Evolutionary conservation across 1,284 basidiomycete genomes (phyloP).

Genomic region (Baeospora myosura): DNA sequence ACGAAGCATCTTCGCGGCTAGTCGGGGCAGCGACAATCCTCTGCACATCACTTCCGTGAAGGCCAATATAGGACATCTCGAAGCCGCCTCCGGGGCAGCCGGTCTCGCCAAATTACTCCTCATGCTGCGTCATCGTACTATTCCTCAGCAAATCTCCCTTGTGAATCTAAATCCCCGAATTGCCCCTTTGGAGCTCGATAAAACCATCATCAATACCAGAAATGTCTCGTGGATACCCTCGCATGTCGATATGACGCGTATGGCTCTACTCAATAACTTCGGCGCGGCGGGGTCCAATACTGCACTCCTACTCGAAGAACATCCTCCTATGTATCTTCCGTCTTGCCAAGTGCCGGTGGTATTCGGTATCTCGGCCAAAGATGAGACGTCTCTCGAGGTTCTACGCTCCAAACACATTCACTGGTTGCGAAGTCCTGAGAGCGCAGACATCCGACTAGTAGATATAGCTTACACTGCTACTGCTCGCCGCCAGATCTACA

Average conservation of each 20-base stretch:
- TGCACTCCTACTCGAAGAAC: constrained; percentile 54
- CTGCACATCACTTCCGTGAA: constrained; percentile 64
- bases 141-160: constrained; percentile 57
- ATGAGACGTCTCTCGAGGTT: constrained; percentile 33
- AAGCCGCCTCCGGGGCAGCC: constrained; percentile 67
- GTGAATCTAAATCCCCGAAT: constrained; percentile 51
- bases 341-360: constrained; percentile 23
- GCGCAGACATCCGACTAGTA: constrained; percentile 24
- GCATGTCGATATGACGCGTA: constrained; percentile 27
- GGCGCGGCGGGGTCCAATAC: constrained; percentile 68
- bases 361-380: constrained; percentile 58
- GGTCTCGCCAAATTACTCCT: constrained; percentile 64
- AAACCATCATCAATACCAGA: constrained; percentile 40
- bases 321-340: constrained; percentile 14
- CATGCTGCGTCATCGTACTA: constrained; percentile 50
- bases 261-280: constrained; percentile 66
- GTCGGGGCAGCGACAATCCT: constrained; percentile 36
- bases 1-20: constrained; percentile 42
- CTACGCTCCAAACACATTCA: constrained; percentile 40
- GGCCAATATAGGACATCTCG: constrained; percentile 66
- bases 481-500: constrained; percentile 50
- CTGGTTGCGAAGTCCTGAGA: constrained; percentile 32
- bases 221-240: constrained; percentile 35
- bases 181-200: constrained; percentile 37
- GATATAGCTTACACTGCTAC: constrained; percentile 61